Evolutionary conservation across 345 rosid species (phyloP), one percentile per base, ranked within the genome.

Genomic region (Lepidium sativum): DNA sequence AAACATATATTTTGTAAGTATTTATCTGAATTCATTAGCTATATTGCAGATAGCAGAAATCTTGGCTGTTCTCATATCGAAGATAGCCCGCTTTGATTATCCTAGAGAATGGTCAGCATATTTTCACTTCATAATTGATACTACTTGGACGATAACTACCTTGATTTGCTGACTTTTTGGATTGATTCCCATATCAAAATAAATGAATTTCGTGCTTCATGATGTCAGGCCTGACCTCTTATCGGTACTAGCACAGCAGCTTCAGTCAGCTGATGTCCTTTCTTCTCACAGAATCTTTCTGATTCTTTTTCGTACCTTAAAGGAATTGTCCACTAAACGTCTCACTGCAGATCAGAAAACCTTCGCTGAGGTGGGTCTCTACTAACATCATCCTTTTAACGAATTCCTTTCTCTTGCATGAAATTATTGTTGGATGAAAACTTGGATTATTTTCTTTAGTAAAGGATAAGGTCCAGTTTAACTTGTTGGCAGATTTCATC

Each of bases 41-140:
- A 27, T 63, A 37, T 57, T 14, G 32, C 87, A 94, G 99, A 82
- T 94, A 60, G 92, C 97, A 63, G 80, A 73, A 63, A 74, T 84
- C 89, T 71, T 90, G 71, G 92, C 97, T 54, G 97, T 94, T 59
- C 88, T 90, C 40, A 75, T 90, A 60, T 90, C 99, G 34, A 90
- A 83, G 77, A 88, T 90, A 75, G 92, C 96, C 45, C 99, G 96
- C 40, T 80, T 90, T 57, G 99, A 94, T 79, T 94, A 94, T 86
- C 99, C 97, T 13, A 84, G 79, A 75, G 99, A 94, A 73, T 94
- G 77, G 77, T 73, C 16, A 59, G 77, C 51, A 60, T 38, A 60
- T 52, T 61, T 52, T 61, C 62, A 18, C 63, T 51, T 52, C 41
- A 12, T 21, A 7, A 8, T 27, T 51, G 18, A 43, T 17, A 52